A percentile compares a stretch with the other conserved stretches of the same genome.
phyloP scores from a whole-genome alignment of 495 filamentous ascomycete species.

The Annulohypoxylon bovei region DNA sequence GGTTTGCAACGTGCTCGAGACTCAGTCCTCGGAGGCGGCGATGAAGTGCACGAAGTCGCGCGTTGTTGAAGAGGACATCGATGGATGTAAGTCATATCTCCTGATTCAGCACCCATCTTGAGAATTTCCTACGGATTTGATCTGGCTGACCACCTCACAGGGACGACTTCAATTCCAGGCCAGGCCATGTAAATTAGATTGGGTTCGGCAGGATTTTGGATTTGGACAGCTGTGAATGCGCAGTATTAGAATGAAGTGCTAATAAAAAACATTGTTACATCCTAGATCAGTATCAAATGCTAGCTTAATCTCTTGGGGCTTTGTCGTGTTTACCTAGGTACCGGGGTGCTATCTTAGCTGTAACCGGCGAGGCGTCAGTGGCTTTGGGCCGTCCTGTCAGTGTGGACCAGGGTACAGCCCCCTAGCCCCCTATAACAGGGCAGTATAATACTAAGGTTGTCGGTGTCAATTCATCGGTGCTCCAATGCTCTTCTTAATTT shows the following conservation, averaged over 20 bases:
- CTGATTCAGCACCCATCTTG: not conserved
- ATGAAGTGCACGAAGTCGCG: constrained; percentile 54
- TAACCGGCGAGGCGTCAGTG: too few species aligned
- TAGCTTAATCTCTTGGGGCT: too few species aligned
- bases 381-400: too few species aligned
- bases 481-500: not conserved
- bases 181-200: constrained; percentile 34
- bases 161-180: constrained; percentile 42
- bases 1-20: constrained; percentile 49
- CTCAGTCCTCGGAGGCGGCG: constrained; percentile 47
- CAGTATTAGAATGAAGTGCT: constrained; percentile 8
- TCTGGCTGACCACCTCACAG: constrained; percentile 37
- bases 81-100: constrained; percentile 53
- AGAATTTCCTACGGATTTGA: not conserved
- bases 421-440: too few species aligned
- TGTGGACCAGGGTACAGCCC: too few species aligned
- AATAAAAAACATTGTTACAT: constrained; percentile 3
- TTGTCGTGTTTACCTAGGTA: too few species aligned
- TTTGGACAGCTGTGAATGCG: not conserved
- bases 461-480: not conserved
- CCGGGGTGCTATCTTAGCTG: too few species aligned
- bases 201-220: not conserved
- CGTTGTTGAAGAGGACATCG: constrained; percentile 53
- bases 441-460: too few species aligned
- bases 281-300: not conserved